Base-by-base conservation (phyloP, 139 green algal species). In the Raphidocelis subcapitata region DNA sequence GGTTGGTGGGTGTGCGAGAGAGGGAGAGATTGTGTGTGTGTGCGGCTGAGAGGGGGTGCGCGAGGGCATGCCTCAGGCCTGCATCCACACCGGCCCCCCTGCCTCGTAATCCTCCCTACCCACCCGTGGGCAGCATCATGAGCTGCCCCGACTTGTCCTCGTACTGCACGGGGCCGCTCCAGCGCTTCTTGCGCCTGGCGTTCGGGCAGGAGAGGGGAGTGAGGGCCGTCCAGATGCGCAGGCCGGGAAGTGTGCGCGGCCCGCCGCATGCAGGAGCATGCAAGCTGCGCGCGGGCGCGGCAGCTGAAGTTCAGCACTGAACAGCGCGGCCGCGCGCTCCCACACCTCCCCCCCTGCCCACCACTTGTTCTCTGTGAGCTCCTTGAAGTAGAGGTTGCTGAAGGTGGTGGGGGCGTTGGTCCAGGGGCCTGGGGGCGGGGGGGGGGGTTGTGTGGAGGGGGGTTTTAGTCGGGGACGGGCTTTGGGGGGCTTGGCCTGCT, bases 81-180 rank as follows among this genome's bases (percentile, higher is more conserved):
- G 8, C 18, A 67, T 15, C n/a, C 33, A 15, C 60, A 67, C 4
- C 60, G 31, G 18, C 32, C 14, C 33, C 10, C 8, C 14, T 44
- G 8, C 60, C 5, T 5, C 33, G 14, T 37, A 12, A 67, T 5
- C 60, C 21, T 5, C 60, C 32, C 60, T 28, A 12, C 31, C 26
- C 12, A 67, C 18, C 32, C 36, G 87, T 86, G 26, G 87, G 86
- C 54, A 96, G 80, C 93, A 97, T 98, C 93, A 98, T 97, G 24
- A 98, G 84, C 69, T 86, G 24, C 2, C 73, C 68, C 60, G 51
- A 86, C 72, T 83, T 83, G 84, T 97, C 89, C 79, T 97, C 85
- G 74, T 92, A 96, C 83, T 96, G 90, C 72, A 87, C 54, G 1
- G 92, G 92, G 28, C 90, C 89, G 33, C 83, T 75, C 89, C 89